Percentiles rank a stretch among this genome's conserved stretches.
Conservation (phyloP, 768 basidiomycete species). For the Lyophyllum atratum region DNA sequence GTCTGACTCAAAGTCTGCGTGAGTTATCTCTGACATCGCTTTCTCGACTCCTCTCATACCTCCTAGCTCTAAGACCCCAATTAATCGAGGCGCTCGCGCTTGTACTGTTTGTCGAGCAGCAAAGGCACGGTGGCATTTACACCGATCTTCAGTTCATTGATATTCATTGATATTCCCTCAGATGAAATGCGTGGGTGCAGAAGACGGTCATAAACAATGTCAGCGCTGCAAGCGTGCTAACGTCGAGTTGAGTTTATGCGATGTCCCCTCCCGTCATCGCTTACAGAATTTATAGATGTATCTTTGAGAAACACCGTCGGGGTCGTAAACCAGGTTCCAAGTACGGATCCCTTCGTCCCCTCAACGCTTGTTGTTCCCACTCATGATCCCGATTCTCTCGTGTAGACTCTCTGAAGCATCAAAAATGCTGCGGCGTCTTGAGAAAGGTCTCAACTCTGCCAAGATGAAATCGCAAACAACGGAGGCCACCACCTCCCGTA, state of each 20-base stretch:
- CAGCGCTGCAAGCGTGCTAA: conserved; percentile 84
- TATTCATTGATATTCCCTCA: conserved; percentile 30
- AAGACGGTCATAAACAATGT: conserved; percentile 79
- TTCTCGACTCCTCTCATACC: conserved; percentile 4
- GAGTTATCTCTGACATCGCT: conserved; percentile 14
- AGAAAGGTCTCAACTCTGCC: conserved; percentile 78
- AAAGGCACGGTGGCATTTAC: conserved; percentile 69
- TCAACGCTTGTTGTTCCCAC: conserved; percentile 11
- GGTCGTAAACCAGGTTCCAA: conserved; percentile 91
- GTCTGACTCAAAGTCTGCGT: conserved; percentile 36
- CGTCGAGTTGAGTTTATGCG: conserved; percentile 55
- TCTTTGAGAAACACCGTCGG: conserved; percentile 88
- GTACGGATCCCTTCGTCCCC: conserved; percentile 40
- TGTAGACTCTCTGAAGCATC: conserved; percentile 82
- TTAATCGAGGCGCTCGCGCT: conserved; percentile 60
- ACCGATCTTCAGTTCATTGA: conserved; percentile 15
- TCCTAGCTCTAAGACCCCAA: conserved; percentile 43
- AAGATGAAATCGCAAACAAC: conserved; percentile 67
- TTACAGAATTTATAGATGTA: conserved; percentile 47
- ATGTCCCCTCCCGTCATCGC: conserved; percentile 17
- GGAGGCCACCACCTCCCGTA: conserved; percentile 33
- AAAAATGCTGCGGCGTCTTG: conserved; percentile 84
- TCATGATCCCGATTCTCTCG: conserved; percentile 6
- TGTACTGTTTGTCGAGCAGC: conserved; percentile 86
- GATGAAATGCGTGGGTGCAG: conserved; percentile 93